Evolutionary conservation across 768 basidiomycete species (phyloP).

Genomic region (Lactarius quietus): DNA sequence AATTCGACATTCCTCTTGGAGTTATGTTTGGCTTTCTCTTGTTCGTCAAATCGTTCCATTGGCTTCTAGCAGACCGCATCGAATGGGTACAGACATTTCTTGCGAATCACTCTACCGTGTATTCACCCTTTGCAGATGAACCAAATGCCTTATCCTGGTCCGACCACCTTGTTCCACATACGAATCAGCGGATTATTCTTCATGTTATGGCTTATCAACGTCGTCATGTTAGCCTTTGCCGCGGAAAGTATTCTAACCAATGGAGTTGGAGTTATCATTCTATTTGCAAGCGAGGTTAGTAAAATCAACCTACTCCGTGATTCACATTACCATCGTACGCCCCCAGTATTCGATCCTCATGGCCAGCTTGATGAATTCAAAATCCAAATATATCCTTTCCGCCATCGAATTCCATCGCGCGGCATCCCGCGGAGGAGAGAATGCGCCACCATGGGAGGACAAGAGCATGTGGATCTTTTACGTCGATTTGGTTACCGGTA

Average conservation of each 20-base stretch:
- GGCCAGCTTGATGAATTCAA: conserved; percentile 73
- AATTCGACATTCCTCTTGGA: conserved; percentile 89
- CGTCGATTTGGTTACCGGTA: conserved; percentile 87
- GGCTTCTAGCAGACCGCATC: conserved; percentile 91
- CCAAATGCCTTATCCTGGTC: conserved; percentile 85
- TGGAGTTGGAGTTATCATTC: conserved; percentile 86
- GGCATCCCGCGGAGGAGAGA: conserved; percentile 71
- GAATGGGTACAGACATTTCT: conserved; percentile 72
- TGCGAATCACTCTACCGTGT: not conserved
- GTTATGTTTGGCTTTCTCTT: conserved; percentile 93
- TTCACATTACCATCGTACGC: conserved; percentile 19
- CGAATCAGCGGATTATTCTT: conserved; percentile 73
- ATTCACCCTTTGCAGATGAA: conserved; percentile 71
- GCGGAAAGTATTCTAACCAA: conserved; percentile 74
- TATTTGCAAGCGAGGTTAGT: conserved; percentile 91
- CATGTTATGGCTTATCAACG: conserved; percentile 71
- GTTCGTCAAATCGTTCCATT: conserved; percentile 97
- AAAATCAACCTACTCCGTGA: conserved; percentile 1
- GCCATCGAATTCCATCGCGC: conserved; percentile 80
- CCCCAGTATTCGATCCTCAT: conserved; percentile 82
- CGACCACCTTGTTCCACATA: conserved; percentile 78
- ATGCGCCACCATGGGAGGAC: conserved; percentile 92
- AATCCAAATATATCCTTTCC: conserved; percentile 80
- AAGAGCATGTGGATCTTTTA: conserved; percentile 98
- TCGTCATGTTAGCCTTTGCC: conserved; percentile 74